Percentiles rank a stretch among this genome's conserved stretches.
Evolutionary conservation across 2,329 filamentous ascomycete species (phyloP).

Genomic region (Xylaria sp.): DNA sequence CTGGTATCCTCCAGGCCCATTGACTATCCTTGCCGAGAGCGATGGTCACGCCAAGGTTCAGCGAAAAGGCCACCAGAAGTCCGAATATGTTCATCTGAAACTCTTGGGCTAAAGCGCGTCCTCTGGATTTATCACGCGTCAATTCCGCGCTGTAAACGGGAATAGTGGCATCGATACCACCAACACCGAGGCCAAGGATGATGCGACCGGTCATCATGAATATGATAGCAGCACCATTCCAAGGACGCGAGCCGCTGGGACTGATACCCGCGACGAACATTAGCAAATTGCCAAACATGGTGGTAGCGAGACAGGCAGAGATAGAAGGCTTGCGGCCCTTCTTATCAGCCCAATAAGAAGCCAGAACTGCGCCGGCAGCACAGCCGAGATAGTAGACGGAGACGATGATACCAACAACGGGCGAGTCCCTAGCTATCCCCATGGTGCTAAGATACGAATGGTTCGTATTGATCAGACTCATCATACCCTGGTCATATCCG

Average conservation of each 20-base stretch:
- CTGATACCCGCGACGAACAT: constrained; percentile 69
- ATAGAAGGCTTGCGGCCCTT: constrained; percentile 66
- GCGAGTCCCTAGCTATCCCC: constrained; percentile 61
- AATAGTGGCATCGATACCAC: constrained; percentile 70
- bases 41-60: constrained; percentile 66
- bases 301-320: constrained; percentile 64
- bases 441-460: constrained; percentile 65
- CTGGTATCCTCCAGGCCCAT: constrained; percentile 72
- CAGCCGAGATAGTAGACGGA: constrained; percentile 73
- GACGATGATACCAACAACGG: constrained; percentile 68
- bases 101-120: constrained; percentile 69
- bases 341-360: constrained; percentile 65
- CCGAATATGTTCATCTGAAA: constrained; percentile 74
- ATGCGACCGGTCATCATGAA: constrained; percentile 48
- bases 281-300: constrained; percentile 66
- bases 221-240: constrained; percentile 60
- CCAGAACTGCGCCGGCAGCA: constrained; percentile 65
- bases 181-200: constrained; percentile 61
- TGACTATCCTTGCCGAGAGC: constrained; percentile 65
- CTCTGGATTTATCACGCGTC: constrained; percentile 65
- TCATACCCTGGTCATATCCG: constrained; percentile 53
- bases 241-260: constrained; percentile 54
- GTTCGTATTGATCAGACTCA: constrained; percentile 53
- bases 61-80: constrained; percentile 68
- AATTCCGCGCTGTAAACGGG: constrained; percentile 70